Base-by-base conservation (phyloP, 2,329 filamentous ascomycete genomes). In the Diaporthe vaccinii region DNA sequence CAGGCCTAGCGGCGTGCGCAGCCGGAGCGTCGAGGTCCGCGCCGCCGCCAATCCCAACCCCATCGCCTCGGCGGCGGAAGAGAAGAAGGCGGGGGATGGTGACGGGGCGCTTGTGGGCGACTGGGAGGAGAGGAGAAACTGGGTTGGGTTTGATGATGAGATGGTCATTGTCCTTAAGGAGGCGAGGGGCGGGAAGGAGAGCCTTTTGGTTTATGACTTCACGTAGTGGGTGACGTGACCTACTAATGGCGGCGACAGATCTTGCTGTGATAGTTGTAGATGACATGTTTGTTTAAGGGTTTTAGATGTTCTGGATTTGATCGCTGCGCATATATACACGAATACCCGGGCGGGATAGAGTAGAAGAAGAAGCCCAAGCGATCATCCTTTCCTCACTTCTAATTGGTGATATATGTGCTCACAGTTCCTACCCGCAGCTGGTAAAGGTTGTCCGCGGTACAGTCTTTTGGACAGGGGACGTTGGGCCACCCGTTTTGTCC, bases 101-200 rank as follows among this genome's bases (percentile, higher is more conserved):
- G 34, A 4, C 1, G 25, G 8, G 44, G 3, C 9, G 17, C 39
- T 6, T 53, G 31, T 39, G 39, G 67, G 34, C 3, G 80, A 81
- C 34, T 85, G 85, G 82, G 86, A 89, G 49, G 87, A 88, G 75
- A 83, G 84, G 67, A 85, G 87, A 75, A 89, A 89, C 70, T 96
- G 93, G 91, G 91, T 98, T 12, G 95, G 94, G 0, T 98, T 98
- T 80, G 95, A 98, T 80, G 95, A 98, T 58, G 94, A 98, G 83
- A 95, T 95, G 85, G 94, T 98, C n/a, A 92, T 98, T 76, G 91
- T 98, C 57, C 86, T 98, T 69, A 93, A 94, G 78, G 94, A 96
- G 84, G 90, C 91, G 77, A 83, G 85, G 36, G 86, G 90, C 36
- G 94, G 94, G 1, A 89, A 89, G 53, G 94, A 96, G 81, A 92